Evolutionary conservation across 768 basidiomycete species (phyloP).

Genomic region (Amylocystis lapponica): DNA sequence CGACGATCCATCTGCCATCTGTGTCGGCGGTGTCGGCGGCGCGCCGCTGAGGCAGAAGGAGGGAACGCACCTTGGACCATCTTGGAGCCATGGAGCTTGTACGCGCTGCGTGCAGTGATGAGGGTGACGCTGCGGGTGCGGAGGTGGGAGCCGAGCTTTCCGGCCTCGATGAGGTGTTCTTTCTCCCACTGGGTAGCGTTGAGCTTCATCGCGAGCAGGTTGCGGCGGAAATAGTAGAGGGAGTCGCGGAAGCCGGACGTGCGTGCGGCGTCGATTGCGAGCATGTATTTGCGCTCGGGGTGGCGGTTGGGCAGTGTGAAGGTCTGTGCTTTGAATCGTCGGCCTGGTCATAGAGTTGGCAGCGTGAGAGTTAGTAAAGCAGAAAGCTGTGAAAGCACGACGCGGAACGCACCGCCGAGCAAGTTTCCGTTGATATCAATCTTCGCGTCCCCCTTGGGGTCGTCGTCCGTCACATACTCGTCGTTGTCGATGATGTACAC

Average conservation of each 20-base stretch:
- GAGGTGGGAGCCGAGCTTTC: slow-evolving; percentile 84
- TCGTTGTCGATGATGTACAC: slow-evolving; percentile 81
- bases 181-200: slow-evolving; percentile 88
- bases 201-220: slow-evolving; percentile 85
- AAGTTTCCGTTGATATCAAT: slow-evolving; percentile 82
- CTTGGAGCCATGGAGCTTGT: slow-evolving; percentile 90
- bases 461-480: slow-evolving; percentile 79
- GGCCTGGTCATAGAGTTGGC: slow-evolving; percentile 42
- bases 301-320: slow-evolving; percentile 85
- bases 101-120: slow-evolving; percentile 87
- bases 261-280: slow-evolving; percentile 95
- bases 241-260: slow-evolving; percentile 96
- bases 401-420: slow-evolving; percentile 58
- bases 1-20: slow-evolving; percentile 91
- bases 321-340: slow-evolving; percentile 83
- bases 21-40: neutral
- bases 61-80: slow-evolving; percentile 66
- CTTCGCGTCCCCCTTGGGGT: slow-evolving; percentile 87
- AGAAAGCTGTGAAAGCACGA: neutral
- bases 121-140: slow-evolving; percentile 91
- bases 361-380: neutral
- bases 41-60: neutral
- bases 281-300: slow-evolving; percentile 82
- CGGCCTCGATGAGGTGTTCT: slow-evolving; percentile 83
- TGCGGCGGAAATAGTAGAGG: slow-evolving; percentile 95